phyloP scores from a whole-genome alignment of 1,139 yeast species.

The Pichia sp. region DNA sequence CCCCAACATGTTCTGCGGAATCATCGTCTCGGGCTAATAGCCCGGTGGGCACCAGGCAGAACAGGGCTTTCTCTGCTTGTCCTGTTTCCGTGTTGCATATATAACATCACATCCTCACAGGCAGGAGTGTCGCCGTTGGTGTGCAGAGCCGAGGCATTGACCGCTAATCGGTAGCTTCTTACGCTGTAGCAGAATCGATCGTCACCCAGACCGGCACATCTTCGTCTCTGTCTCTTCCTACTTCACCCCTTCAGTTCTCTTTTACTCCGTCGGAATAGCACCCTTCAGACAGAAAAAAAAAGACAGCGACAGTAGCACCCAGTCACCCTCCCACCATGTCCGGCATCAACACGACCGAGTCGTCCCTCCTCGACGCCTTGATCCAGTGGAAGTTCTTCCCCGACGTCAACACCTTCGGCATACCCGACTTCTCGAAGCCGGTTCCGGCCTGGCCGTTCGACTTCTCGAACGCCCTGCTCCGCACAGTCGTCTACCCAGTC shows the following conservation, averaged over 20 bases:
- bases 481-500: constrained; percentile 30
- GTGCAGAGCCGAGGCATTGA: no score
- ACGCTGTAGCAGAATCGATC: no score
- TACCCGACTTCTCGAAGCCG: constrained; percentile 25
- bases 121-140: no score
- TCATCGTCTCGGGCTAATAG: background rate
- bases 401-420: constrained; percentile 21
- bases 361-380: constrained; percentile 8
- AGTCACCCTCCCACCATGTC: background rate
- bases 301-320: background rate
- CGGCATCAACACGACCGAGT: background rate
- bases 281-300: background rate
- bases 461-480: constrained; percentile 16
- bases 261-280: background rate
- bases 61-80: background rate
- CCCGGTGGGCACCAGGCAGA: background rate
- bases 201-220: no score
- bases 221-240: background rate
- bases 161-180: no score
- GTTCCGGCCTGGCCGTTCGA: constrained; percentile 30
- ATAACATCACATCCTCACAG: no score
- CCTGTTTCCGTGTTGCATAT: background rate
- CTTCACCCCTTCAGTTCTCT: background rate
- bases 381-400: constrained; percentile 25
- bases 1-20: background rate